Evolutionary conservation across 176 grass and related monocot genomes (phyloP), one percentile per base, ranked within the genome.

Genomic region (Urochloa ruziziensis): DNA sequence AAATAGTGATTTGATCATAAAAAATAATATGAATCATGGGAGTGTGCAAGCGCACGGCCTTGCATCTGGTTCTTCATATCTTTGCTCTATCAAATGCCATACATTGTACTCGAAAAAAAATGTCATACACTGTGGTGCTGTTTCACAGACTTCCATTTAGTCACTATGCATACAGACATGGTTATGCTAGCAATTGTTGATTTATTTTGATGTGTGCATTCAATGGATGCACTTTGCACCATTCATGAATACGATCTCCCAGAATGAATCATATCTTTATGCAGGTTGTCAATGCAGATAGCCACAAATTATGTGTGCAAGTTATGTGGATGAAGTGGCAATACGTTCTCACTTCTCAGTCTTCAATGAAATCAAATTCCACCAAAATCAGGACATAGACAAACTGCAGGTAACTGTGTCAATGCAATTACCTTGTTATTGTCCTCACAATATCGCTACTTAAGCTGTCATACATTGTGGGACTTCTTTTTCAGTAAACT

Each of bases 271-370:
- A 39, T 23, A 72, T 74, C 33, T 84, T 13, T 44, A 35, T 65
- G 16, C 67, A 63, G 35, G 36, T 46, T 3, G 82, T 88, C 59
- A 73, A 70, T 78, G 43, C 44, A 63, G 19, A 44, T 48, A 51
- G 74, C 25, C 23, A 21, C 56, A 34, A 6, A 21, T 71, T 48
- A 83, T 33, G 17, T 32, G 28, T 21, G 25, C 37, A 73, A 65
- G 37, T 73, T 67, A 24, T 47, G 67, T 37, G 13, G n/a, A 63
- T 62, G 72, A 88, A 66, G 35, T 37, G 12, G 36, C 46, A 84
- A n/a, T 57, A 28, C 29, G 32, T 78, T 88, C 80, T 75, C 36
- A 56, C 34, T 62, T 88, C 79, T 74, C 28, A 44, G 54, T 62
- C 25, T 34, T 17, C 1, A 23, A 34, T 17, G 58, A 54, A 39